Evolutionary conservation across 768 basidiomycete species (phyloP), one percentile per base, ranked within the genome.

Genomic region (Hygrophoropsis aurantiaca): DNA sequence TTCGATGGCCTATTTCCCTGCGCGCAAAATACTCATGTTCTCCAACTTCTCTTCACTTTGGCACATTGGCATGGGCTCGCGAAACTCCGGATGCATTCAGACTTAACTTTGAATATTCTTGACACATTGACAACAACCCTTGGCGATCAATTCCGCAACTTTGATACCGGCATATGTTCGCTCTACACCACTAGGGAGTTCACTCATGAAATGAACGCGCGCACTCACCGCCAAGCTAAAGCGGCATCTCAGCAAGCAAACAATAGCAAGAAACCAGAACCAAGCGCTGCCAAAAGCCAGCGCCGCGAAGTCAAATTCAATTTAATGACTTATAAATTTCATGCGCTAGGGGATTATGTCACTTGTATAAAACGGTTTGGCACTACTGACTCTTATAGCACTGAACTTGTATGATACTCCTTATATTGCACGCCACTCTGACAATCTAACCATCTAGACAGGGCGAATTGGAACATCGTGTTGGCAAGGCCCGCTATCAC

Each of bases 341-440:
- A 72, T 51, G 54, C 62, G 0, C 41, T 75, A 0, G 67, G 63
- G 1, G 62, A 74, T 40, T 69, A 70, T 37, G 42, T 55, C 0
- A 15, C 34, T 0, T 34, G 37, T 0, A 70, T 74, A 10, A 19
- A 24, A 0, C 6, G 2, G 1, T 62, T 60, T 47, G 68, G 74
- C 0, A 65, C 69, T 9, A 65, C 64, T 2, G 70, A 73, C 41
- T 52, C 50, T 4, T 73, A 66, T 49, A 62, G 64, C 0, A 72
- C 67, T 1, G 59, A 68, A 33, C 25, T 55, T 1, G 70, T 73
- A 23, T 35, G 33, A 8, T 16, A 11, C 15, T 18, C 11, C 25
- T 49, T 13, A 19, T 42, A 18, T 15, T 15, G 18, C 3, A 32
- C 24, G n/a, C 36, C 16, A 26, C 4, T 20, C 27, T 13, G 27